Percentiles rank a stretch among this genome's conserved stretches.
Evolutionary conservation across 108 stramenopile species (phyloP).

Genomic region (Fragilaria radians): DNA sequence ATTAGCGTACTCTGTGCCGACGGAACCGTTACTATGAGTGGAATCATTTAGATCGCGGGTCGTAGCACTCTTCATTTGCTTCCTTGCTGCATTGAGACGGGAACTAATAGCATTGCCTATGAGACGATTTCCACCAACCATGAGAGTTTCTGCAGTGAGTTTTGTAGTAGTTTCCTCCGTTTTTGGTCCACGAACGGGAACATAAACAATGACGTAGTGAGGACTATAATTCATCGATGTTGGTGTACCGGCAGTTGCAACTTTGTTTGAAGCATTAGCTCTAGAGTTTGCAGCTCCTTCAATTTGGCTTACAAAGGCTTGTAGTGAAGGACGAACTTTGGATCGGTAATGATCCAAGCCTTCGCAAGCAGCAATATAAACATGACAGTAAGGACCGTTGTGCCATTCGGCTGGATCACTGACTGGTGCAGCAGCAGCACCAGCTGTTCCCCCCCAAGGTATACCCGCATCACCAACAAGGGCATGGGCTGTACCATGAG

Average conservation of each 20-base stretch:
- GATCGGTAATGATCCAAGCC: conserved; percentile 61
- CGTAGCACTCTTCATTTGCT: background rate
- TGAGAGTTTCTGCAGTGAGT: background rate
- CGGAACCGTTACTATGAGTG: background rate
- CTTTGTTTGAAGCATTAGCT: background rate
- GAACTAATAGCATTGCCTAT: background rate
- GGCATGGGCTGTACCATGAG: conserved; percentile 3
- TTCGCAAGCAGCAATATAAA: conserved; percentile 67
- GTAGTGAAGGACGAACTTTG: conserved; percentile 64
- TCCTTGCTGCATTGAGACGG: background rate
- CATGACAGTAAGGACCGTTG: conserved; percentile 66
- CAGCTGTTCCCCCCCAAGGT: conserved; percentile 25
- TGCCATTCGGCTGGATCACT: conserved; percentile 66
- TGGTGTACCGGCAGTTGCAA: background rate
- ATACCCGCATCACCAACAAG: conserved; percentile 6
- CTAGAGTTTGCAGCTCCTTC: conserved; percentile 34
- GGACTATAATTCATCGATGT: conserved; percentile 31
- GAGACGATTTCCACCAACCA: background rate
- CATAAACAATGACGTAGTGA: conserved; percentile 62
- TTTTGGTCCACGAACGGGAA: conserved; percentile 25
- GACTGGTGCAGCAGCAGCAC: conserved; percentile 19
- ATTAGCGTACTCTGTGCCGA: background rate
- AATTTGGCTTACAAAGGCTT: conserved; percentile 76
- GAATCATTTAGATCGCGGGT: conserved; percentile 5
- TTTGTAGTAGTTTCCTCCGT: background rate